phyloP scores from a whole-genome alignment of 164 flowering plant species.

The Umbellularia californica region DNA sequence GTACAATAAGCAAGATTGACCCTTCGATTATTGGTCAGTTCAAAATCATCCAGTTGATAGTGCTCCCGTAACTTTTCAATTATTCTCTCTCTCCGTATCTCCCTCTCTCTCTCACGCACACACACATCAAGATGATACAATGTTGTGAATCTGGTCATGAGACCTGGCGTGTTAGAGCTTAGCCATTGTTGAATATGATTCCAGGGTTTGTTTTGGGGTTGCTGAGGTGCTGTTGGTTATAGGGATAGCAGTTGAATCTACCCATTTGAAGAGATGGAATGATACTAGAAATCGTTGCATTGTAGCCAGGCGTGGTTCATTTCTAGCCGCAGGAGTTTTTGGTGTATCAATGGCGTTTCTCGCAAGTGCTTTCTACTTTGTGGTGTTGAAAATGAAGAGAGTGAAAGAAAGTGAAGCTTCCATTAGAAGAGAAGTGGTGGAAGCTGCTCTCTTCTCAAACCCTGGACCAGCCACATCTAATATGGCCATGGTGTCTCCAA shows the following conservation, averaged over 20 bases:
- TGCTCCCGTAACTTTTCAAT: too few relatives aligned
- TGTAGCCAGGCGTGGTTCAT: slow-evolving; percentile 46
- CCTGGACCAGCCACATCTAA: background rate
- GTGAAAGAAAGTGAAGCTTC: background rate
- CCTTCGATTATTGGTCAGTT: too few relatives aligned
- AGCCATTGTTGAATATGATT: background rate
- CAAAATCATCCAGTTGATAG: too few relatives aligned
- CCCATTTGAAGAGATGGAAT: slow-evolving; percentile 57
- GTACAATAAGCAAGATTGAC: too few relatives aligned
- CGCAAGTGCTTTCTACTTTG: slow-evolving; percentile 55
- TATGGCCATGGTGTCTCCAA: background rate
- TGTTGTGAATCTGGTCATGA: too few relatives aligned
- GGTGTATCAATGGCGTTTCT: slow-evolving; percentile 54
- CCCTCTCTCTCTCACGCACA: too few relatives aligned
- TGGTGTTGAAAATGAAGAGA: slow-evolving; percentile 48
- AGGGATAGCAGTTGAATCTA: slow-evolving; percentile 79
- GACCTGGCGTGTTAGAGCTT: too few relatives aligned
- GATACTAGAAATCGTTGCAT: slow-evolving; percentile 51
- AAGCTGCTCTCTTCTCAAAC: slow-evolving; percentile 7
- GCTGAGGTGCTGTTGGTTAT: slow-evolving; percentile 65
- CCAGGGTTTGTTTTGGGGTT: slow-evolving; percentile 67
- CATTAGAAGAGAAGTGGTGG: slow-evolving; percentile 3
- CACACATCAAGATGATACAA: too few relatives aligned
- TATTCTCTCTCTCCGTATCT: too few relatives aligned
- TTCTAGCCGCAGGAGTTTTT: slow-evolving; percentile 68